Conservation (phyloP, 345 rosid genomes). For the Eutrema heterophyllum region DNA sequence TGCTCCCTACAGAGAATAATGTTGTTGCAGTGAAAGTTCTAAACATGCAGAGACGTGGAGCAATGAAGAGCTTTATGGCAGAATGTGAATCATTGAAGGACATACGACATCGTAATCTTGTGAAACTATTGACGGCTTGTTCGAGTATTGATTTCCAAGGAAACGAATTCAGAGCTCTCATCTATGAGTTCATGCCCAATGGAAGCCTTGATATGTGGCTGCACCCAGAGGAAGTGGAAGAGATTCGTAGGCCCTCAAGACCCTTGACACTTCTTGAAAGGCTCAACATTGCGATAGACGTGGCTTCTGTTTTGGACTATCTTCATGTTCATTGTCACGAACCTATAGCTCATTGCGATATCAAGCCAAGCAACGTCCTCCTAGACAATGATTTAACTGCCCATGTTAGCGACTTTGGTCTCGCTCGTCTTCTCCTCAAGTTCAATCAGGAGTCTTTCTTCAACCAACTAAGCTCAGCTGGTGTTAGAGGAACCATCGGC, state of each 20-base stretch:
- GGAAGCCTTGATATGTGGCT: neutral
- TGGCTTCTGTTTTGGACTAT: neutral
- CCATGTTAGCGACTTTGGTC: neutral
- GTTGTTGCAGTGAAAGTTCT: neutral
- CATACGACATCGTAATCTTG: neutral
- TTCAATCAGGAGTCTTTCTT: neutral
- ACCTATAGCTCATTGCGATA: neutral
- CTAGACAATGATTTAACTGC: neutral
- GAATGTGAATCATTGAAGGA: neutral
- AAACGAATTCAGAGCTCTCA: neutral
- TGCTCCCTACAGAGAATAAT: neutral
- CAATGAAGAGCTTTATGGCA: neutral
- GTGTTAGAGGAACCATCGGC: neutral
- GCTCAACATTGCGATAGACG: neutral
- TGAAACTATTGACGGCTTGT: neutral
- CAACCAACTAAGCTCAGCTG: neutral
- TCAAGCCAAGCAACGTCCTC: neutral
- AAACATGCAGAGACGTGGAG: neutral
- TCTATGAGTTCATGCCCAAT: neutral
- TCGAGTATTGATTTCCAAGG: neutral
- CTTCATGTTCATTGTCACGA: neutral
- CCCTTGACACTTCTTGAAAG: neutral
- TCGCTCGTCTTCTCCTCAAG: neutral
- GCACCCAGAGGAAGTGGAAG: neutral
- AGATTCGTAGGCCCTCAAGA: neutral